Conservation (phyloP, 2,329 filamentous ascomycete species). For the Diaporthe sp. region DNA sequence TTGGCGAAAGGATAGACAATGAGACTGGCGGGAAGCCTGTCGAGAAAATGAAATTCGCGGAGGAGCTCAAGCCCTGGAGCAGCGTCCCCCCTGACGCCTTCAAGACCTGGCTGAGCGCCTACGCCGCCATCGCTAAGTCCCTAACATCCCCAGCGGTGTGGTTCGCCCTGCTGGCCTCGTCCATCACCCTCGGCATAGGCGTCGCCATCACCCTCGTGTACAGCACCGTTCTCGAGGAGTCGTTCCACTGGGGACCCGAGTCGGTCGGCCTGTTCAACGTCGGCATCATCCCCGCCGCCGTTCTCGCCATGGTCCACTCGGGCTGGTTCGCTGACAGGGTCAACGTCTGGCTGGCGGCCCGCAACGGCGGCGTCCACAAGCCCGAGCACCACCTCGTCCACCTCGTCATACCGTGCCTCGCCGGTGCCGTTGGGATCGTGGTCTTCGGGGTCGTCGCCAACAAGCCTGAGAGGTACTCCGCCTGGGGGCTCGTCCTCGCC, state of each 20-base stretch:
- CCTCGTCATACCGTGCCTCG: neutral
- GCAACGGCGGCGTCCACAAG: conserved; percentile 55
- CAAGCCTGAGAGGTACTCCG: neutral
- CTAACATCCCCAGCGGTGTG: neutral
- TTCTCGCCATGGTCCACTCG: neutral
- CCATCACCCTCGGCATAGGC: conserved; percentile 12
- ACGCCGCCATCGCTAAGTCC: neutral
- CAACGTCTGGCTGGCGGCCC: conserved; percentile 52
- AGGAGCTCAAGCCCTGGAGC: conserved; percentile 1
- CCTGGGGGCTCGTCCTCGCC: neutral
- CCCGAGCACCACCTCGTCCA: conserved; percentile 44
- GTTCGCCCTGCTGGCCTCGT: conserved; percentile 1
- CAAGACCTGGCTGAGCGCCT: neutral
- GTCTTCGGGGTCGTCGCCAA: neutral
- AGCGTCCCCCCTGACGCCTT: neutral
- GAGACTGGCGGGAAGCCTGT: neutral
- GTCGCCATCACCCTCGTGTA: conserved; percentile 4
- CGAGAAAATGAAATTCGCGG: neutral
- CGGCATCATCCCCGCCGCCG: neutral
- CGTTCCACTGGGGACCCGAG: neutral
- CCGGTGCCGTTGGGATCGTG: neutral
- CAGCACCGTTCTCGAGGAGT: conserved; percentile 16
- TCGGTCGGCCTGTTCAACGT: conserved; percentile 6
- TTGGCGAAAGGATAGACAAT: neutral
- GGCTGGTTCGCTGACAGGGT: conserved; percentile 41